These are phyloP conservation scores for Neurospora sp. DNA, from an alignment of 495 filamentous ascomycete genomes.

Conservation along the genomic window DNA sequence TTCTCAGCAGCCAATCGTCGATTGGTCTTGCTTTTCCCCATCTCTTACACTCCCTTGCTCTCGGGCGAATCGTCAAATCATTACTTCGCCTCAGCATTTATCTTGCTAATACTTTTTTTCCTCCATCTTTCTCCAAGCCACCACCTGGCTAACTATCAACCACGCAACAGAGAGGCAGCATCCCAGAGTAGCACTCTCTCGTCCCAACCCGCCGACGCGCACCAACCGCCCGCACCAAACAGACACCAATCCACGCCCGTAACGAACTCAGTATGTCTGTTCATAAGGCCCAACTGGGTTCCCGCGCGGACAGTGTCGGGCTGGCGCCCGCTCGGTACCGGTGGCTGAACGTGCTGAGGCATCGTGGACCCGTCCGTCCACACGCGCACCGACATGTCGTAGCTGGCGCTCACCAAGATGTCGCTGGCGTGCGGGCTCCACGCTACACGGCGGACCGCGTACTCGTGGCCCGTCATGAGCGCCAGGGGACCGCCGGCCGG, in stretches of 20 bases:
- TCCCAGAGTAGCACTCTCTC: slow-evolving; percentile 88
- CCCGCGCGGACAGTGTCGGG: slow-evolving; percentile 37
- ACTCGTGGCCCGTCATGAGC: slow-evolving; percentile 74
- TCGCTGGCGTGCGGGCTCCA: slow-evolving; percentile 91
- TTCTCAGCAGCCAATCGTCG: not conserved
- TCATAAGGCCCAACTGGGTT: slow-evolving; percentile 77
- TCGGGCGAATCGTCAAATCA: not conserved
- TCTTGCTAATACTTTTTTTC: not conserved
- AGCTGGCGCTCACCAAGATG: slow-evolving; percentile 77
- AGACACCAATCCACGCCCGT: slow-evolving; percentile 98
- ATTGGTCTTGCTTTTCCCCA: not conserved
- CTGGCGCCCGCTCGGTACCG: slow-evolving; percentile 7
- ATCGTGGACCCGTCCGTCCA: slow-evolving; percentile 71
- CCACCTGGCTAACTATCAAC: not conserved
- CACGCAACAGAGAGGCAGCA: slow-evolving; percentile 42
- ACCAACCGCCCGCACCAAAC: slow-evolving; percentile 92
- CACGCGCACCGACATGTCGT: slow-evolving; percentile 93
- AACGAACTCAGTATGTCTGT: slow-evolving; percentile 85
- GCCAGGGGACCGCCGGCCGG: slow-evolving; percentile 58
- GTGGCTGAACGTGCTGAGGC: slow-evolving; percentile 15
- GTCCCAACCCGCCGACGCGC: slow-evolving; percentile 89
- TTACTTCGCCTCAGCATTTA: not conserved
- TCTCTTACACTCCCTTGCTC: not conserved
- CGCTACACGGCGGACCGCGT: slow-evolving; percentile 71
- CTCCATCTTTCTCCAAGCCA: not conserved